phyloP scores from a whole-genome alignment of 176 grass and related monocot genomes.

The Aegilops umbellulata region DNA sequence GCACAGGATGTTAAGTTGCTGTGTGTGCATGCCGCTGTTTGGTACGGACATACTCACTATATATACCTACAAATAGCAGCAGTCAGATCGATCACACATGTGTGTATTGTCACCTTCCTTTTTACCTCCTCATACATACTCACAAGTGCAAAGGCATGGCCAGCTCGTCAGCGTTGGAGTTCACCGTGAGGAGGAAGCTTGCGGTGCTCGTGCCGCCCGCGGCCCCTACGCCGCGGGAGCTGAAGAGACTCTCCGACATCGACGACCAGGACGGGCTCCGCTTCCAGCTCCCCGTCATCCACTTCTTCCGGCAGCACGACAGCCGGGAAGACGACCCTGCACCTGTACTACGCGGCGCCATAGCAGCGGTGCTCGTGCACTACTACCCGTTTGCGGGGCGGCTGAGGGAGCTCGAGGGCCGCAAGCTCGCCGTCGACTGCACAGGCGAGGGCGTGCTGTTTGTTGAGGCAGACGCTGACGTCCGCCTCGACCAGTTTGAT shows the following conservation, averaged over 20 bases:
- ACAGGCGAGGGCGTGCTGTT: neutral
- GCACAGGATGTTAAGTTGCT: too few relatives aligned
- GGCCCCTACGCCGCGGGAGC: conserved; percentile 24
- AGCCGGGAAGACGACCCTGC: neutral
- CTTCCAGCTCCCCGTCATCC: neutral
- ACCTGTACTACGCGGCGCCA: neutral
- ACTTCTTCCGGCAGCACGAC: neutral
- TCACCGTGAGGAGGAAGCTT: neutral
- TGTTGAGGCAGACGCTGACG: too few relatives aligned
- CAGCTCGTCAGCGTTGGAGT: neutral
- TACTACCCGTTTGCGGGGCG: conserved; percentile 34
- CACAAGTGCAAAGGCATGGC: too few relatives aligned
- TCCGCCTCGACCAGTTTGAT: too few relatives aligned
- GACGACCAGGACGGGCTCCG: neutral
- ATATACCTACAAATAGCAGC: too few relatives aligned
- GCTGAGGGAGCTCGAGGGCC: neutral
- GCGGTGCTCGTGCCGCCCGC: conserved; percentile 27
- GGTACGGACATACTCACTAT: too few relatives aligned
- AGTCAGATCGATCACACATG: too few relatives aligned
- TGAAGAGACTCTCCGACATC: neutral
- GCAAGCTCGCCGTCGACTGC: neutral
- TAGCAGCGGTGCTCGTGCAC: neutral
- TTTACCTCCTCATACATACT: too few relatives aligned
- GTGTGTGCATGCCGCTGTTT: too few relatives aligned
- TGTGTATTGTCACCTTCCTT: too few relatives aligned